phyloP scores from a whole-genome alignment of 495 filamentous ascomycete genomes.

The Clohesyomyces aquaticus region DNA sequence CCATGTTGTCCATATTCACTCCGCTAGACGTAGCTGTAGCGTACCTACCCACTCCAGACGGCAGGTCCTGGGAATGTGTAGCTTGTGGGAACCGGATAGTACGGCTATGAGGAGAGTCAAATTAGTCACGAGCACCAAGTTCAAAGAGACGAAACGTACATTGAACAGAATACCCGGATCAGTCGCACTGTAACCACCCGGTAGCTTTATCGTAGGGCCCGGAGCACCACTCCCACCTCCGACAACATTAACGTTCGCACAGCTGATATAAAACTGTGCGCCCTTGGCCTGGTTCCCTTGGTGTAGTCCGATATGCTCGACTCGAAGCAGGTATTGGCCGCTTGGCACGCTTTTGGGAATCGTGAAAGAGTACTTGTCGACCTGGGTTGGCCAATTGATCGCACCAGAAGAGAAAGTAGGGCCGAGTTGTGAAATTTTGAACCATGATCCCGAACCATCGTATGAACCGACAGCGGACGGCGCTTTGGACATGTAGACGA shows the following conservation, averaged over 20 bases:
- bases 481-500: slow-evolving; percentile 41
- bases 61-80: slow-evolving; percentile 1
- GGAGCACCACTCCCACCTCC: neutral
- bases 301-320: slow-evolving; percentile 5
- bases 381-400: slow-evolving; percentile 1
- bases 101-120: neutral
- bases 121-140: neutral
- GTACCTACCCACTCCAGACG: slow-evolving; percentile 1
- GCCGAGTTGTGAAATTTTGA: slow-evolving; percentile 43
- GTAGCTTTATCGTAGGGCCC: slow-evolving; percentile 3
- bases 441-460: slow-evolving; percentile 45
- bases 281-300: neutral
- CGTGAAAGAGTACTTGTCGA: slow-evolving; percentile 7
- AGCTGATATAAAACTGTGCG: slow-evolving; percentile 11
- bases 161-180: slow-evolving; percentile 14
- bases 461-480: slow-evolving; percentile 34
- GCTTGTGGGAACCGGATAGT: slow-evolving; percentile 12
- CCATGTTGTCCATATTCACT: no score
- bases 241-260: slow-evolving; percentile 7
- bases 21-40: no score
- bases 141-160: neutral
- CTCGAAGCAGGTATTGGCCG: slow-evolving; percentile 1
- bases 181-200: slow-evolving; percentile 1
- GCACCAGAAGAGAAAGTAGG: neutral
- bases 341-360: neutral